Conservation (phyloP, 805 yeast genomes). For the Zygosaccharomyces kombuchaensis region DNA sequence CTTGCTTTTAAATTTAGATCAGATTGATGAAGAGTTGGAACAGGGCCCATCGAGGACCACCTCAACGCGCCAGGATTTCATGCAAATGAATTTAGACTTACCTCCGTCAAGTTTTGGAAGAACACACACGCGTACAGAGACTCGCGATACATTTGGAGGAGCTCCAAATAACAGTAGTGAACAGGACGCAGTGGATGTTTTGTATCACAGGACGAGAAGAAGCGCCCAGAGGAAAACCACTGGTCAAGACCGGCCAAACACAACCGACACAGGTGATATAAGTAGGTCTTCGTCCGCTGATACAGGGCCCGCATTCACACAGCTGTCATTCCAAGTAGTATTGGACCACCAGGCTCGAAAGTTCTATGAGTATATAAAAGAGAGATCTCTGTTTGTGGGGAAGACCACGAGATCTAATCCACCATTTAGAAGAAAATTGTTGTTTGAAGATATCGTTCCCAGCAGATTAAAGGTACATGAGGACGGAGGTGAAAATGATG, state of each 20-base stretch:
- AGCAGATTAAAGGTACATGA: constrained; percentile 16
- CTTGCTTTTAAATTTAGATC: constrained; percentile 25
- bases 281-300: constrained; percentile 2
- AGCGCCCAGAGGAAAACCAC: not conserved
- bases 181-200: constrained; percentile 23
- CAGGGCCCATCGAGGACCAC: constrained; percentile 11
- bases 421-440: constrained; percentile 18
- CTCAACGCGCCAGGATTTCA: constrained; percentile 10
- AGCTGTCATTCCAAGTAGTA: constrained; percentile 3
- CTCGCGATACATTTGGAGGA: constrained; percentile 9
- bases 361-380: constrained; percentile 30
- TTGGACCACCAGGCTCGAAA: constrained; percentile 27
- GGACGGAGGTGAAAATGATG: constrained; percentile 1
- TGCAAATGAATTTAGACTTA: constrained; percentile 25
- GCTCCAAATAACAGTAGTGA: constrained; percentile 5
- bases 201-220: constrained; percentile 15
- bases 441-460: constrained; percentile 31
- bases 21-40: constrained; percentile 31
- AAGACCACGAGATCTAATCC: constrained; percentile 18
- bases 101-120: constrained; percentile 35
- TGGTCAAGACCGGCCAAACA: constrained; percentile 4
- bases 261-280: constrained; percentile 1
- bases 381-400: constrained; percentile 22
- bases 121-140: constrained; percentile 17
- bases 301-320: constrained; percentile 1